Base-by-base conservation (phyloP, 1,139 yeast species). In the Yamadazyma membranifaciens region DNA sequence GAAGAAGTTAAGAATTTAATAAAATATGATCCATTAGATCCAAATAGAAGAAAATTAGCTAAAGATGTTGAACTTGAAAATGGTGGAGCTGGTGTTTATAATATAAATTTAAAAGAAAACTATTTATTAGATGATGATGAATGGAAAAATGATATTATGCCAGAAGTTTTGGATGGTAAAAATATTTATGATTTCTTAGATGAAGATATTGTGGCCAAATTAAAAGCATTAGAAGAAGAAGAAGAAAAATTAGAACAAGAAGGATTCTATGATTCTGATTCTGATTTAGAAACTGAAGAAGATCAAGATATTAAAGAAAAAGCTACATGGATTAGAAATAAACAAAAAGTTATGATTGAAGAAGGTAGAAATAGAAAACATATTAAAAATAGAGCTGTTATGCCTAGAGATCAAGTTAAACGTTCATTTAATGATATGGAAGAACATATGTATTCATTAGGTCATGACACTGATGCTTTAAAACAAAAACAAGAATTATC, bases 31-130 rank as follows among this genome's bases (percentile, higher is more conserved):
- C 65, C 76, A 33, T 77, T 75, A 55, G 96, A 88, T 67, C 95
- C 96, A 52, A 74, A 84, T 56, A 81, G 96, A 67, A 81, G 92
- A 59, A 75, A 60, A 51, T 75, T 92, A 58, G 89, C 95, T 33
- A 80, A 87, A 59, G 98, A 92, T 59, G 73, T 89, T 49, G 98
- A 92, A 69, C 84, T 78, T 36, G 96, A 87, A 63, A 88, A 92
- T 56, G 98, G 98, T 59, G 98, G 98, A 62, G 97, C 98, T 25
- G 98, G 98, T 75, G 98, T 92, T 31, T 92, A 72, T 75, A 92
- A 89, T 69, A 81, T 92, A 57, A 88, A 94, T 70, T 76, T 91
- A 69, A 87, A 89, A 67, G 98, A 91, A 57, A 85, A 84, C 56
- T 92, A 92, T 67, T 56, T 92, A 46, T 75, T 92, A 53, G 98